Evolutionary conservation across 306 rosid genomes (phyloP).

Genomic region (Glycine latifolia): DNA sequence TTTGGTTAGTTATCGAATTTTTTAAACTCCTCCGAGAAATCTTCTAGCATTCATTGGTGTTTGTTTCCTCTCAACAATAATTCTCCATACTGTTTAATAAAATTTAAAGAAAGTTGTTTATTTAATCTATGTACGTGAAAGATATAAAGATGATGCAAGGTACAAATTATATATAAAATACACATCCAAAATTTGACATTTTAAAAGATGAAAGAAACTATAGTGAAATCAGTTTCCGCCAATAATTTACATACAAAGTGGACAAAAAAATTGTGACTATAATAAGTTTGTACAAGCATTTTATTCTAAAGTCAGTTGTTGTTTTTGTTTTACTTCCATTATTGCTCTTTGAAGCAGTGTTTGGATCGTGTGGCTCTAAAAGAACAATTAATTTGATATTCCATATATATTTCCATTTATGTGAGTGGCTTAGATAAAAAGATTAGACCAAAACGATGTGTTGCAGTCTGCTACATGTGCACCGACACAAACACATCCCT

Average conservation of each 20-base stretch:
- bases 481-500: slow-evolving; percentile 45
- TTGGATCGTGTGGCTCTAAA: slow-evolving; percentile 31
- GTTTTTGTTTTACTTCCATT: not conserved
- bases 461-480: slow-evolving; percentile 33
- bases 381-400: slow-evolving; percentile 1
- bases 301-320: not conserved
- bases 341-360: slow-evolving; percentile 8
- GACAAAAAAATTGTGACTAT: not conserved
- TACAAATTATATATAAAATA: not conserved
- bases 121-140: not conserved
- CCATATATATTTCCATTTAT: not conserved
- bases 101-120: no score
- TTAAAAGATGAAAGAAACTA: not conserved
- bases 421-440: not conserved
- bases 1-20: no score
- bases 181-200: not conserved
- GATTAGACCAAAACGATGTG: not conserved
- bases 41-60: no score
- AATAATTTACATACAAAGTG: not conserved
- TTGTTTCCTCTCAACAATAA: no score
- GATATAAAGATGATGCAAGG: not conserved
- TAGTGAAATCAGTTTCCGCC: not conserved
- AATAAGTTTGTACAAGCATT: not conserved
- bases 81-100: no score
- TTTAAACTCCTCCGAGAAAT: no score